Conservation (phyloP, 177 flowering plant species). For the Vitis hybrid region DNA sequence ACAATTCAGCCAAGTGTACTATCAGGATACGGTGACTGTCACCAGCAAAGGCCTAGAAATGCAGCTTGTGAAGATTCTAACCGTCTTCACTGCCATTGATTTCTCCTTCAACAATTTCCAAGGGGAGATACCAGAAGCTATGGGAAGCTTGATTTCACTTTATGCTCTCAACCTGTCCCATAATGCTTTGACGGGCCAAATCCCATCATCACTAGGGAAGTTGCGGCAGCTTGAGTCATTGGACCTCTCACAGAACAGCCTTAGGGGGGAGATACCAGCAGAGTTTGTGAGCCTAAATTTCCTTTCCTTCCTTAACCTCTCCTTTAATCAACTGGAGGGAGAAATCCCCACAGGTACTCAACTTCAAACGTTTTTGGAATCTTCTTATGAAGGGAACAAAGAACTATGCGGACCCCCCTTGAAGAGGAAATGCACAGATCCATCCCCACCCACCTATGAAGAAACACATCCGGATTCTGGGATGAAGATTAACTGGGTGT, state of each 20-base stretch:
- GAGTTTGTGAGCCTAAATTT: no score
- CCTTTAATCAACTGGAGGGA: no score
- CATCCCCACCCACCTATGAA: not conserved
- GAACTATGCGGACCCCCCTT: not conserved
- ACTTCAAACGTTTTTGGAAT: no score
- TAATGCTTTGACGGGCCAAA: slow-evolving; percentile 5
- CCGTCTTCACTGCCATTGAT: slow-evolving; percentile 33
- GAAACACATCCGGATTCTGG: not conserved
- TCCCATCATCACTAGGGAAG: slow-evolving; percentile 1
- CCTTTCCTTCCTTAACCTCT: no score
- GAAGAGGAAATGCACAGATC: not conserved
- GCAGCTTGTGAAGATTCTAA: slow-evolving; percentile 29
- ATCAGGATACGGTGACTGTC: slow-evolving; percentile 29
- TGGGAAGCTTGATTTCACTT: slow-evolving; percentile 24
- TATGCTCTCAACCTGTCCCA: slow-evolving; percentile 30
- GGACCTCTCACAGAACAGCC: no score
- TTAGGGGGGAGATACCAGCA: no score
- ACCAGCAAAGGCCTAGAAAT: slow-evolving; percentile 30
- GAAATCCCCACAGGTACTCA: no score
- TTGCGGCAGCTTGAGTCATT: no score
- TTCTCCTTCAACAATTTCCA: slow-evolving; percentile 31
- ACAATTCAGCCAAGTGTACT: slow-evolving; percentile 1
- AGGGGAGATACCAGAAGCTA: slow-evolving; percentile 29
- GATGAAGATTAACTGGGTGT: no score
- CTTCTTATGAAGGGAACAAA: no score